Evolutionary conservation across 441 rosid species (phyloP), one percentile per base, ranked within the genome.

Genomic region (Populus tomentosa): DNA sequence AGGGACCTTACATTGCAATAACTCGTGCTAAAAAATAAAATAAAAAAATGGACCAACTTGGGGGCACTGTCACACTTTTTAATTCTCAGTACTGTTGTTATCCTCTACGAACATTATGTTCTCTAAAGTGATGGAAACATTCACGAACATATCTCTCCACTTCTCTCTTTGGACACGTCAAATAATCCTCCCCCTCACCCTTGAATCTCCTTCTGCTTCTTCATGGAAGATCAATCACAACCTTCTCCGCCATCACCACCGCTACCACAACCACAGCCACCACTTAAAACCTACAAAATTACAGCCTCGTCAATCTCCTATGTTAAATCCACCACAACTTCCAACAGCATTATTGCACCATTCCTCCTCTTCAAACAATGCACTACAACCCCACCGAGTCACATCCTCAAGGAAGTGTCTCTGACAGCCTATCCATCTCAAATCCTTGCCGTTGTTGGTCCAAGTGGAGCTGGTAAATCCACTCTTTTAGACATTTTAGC

Each of bases 401-500:
- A 82, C 81, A 91, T 93, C 83, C 94, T 94, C 82, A 82, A 78
- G 3, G 87, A 91, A 76, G 86, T 94, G 64, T 87, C 92, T 64
- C 83, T 94, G 78, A 86, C 93, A 8, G 97, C 98, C 68, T 85
- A 83, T 78, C 97, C 98, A 1, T 82, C 92, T 63, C 89, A 93
- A 79, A 91, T 95, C 84, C 95, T 95, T 14, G 98, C 98, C 85
- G 75, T 95, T 10, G 98, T 95, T 70, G 98, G 98, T 69, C 98
- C 98, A 0, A 91, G 95, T 33, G 97, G 97, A 23, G 98, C 98
- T 8, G 98, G 98, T 38, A 95, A 95, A 80, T 95, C 98, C 64
- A 89, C 98, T 35, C 94, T 95, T 24, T 94, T 95, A 4, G 98
- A 95, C 82, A 93, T 95, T 70, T 85, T 95, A 21, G 94, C 98